Evolutionary conservation across 2,329 filamentous ascomycete species (phyloP), one percentile per base, ranked within the genome.

Genomic region (Hypoxylon sp.): DNA sequence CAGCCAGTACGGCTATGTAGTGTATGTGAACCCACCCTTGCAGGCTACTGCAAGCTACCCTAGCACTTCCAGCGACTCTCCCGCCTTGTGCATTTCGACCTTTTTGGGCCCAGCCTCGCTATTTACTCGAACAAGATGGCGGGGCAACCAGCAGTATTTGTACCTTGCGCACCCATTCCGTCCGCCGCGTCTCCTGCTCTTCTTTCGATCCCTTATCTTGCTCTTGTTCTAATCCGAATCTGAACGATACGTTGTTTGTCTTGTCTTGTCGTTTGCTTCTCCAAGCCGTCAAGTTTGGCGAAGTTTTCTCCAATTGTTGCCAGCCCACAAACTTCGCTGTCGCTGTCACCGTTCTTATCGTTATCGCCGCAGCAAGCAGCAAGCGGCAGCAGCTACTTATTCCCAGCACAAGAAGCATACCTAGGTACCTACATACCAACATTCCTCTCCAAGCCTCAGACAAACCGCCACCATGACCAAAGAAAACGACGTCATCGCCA

Each of bases 401-500:
- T 18, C 2, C 14, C 14, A 18, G 38, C 12, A n/a, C n/a, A n/a
- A n/a, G n/a, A n/a, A n/a, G n/a, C n/a, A n/a, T n/a, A n/a, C n/a
- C n/a, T n/a, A n/a, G n/a, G n/a, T n/a, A n/a, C n/a, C n/a, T n/a
- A n/a, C n/a, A n/a, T n/a, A n/a, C 48, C 20, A 30, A 22, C 28
- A 33, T 56, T 59, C 36, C 46, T 55, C 26, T 9, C 38, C 55
- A 28, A 38, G 38, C 40, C 50, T 40, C 16, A 40, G 45, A 59
- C 24, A 60, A 63, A 68, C 76, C 74, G 75, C 77, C 75, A 81
- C 70, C 70, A 89, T 86, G 84, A 80, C 84, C 72, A 86, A 90
- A 77, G 79, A 84, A 80, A 90, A 90, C 84, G 84, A 90, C 78
- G 85, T 86, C 73, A 90, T 90, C 77, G 88, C 88, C 71, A 82